These are phyloP conservation scores for Aspergillus ellipticus DNA, from an alignment of 495 filamentous ascomycete species.

Conservation along the genomic window DNA sequence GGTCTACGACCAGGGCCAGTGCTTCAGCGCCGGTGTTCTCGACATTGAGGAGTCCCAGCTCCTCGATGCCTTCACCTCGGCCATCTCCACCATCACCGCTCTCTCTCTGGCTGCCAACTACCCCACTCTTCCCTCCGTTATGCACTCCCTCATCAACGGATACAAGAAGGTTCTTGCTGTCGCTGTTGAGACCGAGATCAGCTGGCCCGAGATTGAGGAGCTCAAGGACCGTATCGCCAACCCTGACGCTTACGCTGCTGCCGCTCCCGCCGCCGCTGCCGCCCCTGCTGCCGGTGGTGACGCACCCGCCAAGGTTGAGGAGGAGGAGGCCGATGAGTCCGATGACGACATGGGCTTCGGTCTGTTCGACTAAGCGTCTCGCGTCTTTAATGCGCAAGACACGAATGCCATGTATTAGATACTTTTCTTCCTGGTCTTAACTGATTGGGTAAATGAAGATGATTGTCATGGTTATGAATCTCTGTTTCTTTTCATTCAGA, in stretches of 20 bases:
- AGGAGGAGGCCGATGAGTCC: conserved; percentile 47
- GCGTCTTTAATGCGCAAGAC: conserved; percentile 20
- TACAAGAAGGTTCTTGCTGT: conserved; percentile 97
- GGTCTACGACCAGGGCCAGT: conserved; percentile 95
- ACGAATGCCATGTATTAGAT: conserved; percentile 44
- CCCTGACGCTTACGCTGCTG: conserved; percentile 85
- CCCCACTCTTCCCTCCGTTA: conserved; percentile 93
- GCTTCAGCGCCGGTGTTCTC: conserved; percentile 76
- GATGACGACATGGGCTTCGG: conserved; percentile 54
- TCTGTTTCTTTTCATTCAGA: conserved; percentile 19
- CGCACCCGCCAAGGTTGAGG: conserved; percentile 51
- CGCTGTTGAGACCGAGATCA: conserved; percentile 85
- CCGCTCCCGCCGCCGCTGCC: conserved; percentile 64
- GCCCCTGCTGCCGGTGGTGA: conserved; percentile 43
- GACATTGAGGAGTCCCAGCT: conserved; percentile 94
- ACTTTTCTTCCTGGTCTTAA: conserved; percentile 31
- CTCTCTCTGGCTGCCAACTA: conserved; percentile 89
- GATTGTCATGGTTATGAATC: conserved; percentile 29
- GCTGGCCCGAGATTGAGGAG: conserved; percentile 92
- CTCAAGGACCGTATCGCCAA: conserved; percentile 99
- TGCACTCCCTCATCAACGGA: conserved; percentile 89
- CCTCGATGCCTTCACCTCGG: conserved; percentile 73
- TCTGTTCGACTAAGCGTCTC: conserved; percentile 54
- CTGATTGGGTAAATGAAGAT: conserved; percentile 31
- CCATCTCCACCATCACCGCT: conserved; percentile 81